Conservation (phyloP, 2,329 filamentous ascomycete genomes). For the Sclerotinia sclerotiorum region DNA sequence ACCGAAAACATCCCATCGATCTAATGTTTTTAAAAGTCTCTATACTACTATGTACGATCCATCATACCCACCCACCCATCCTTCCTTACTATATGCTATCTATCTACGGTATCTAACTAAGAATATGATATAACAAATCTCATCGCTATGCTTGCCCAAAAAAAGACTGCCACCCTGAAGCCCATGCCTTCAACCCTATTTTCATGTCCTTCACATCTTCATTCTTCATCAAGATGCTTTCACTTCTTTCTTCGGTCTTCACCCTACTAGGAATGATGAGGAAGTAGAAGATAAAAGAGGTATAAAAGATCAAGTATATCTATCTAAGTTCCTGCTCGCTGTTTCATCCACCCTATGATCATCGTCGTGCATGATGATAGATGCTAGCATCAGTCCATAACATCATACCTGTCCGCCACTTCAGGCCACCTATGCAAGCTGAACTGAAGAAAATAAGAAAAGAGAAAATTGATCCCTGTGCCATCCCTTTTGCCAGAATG, state of each 20-base stretch:
- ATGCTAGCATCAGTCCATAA: slow-evolving; percentile 4
- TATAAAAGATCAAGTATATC: slow-evolving; percentile 22
- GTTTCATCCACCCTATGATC: neutral
- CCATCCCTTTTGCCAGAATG: slow-evolving; percentile 16
- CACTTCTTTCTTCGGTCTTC: neutral
- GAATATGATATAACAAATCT: slow-evolving; percentile 1
- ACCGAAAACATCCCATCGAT: neutral
- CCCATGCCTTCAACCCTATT: neutral
- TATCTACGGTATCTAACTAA: slow-evolving; percentile 18
- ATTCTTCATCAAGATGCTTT: neutral
- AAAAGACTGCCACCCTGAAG: neutral
- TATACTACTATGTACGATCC: slow-evolving; percentile 7
- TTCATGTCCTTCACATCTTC: neutral
- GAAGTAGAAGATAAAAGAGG: neutral
- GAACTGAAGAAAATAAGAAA: slow-evolving; percentile 1
- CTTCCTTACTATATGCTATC: slow-evolving; percentile 1
- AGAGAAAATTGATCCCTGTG: slow-evolving; percentile 14
- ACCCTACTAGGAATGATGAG: neutral
- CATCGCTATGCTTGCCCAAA: slow-evolving; percentile 8
- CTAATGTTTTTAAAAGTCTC: neutral
- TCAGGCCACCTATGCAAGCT: slow-evolving; percentile 1
- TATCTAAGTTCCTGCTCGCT: slow-evolving; percentile 19
- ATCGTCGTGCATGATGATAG: slow-evolving; percentile 7
- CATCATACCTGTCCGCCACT: slow-evolving; percentile 1
- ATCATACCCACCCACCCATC: neutral